Conservation (phyloP, 2,329 filamentous ascomycete species). For the Penicillium freii region DNA sequence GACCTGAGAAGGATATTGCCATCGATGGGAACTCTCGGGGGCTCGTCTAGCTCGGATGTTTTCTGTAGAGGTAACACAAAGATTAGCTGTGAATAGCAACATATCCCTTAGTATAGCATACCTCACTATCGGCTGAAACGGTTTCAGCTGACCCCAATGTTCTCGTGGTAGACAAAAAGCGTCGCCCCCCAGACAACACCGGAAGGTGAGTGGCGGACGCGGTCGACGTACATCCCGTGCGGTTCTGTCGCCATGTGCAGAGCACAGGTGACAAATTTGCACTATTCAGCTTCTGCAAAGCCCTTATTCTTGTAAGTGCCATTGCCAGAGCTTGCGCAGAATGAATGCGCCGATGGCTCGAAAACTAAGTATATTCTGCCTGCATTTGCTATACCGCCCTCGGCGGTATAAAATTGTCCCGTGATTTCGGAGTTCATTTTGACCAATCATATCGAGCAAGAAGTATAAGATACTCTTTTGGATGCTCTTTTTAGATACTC, state of each 20-base stretch:
- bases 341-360: conserved; percentile 5
- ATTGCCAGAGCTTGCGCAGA: conserved; percentile 23
- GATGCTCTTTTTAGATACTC: too few species aligned
- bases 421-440: not conserved
- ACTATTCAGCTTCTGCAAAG: conserved; percentile 14
- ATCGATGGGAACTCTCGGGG: not conserved
- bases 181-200: conserved; percentile 1
- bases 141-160: conserved; percentile 6
- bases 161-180: conserved; percentile 13
- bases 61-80: not conserved
- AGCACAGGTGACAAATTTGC: conserved; percentile 12
- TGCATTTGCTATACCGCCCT: conserved; percentile 11
- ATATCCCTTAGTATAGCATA: not conserved
- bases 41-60: not conserved
- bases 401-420: conserved; percentile 11
- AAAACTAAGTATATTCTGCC: conserved; percentile 17
- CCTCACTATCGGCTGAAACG: not conserved
- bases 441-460: not conserved
- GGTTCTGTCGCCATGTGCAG: conserved; percentile 12
- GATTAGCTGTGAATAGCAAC: not conserved
- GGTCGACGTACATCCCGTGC: not conserved
- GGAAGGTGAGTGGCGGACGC: not conserved
- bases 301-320: conserved; percentile 22
- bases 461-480: not conserved
- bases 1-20: conserved; percentile 31